Conservation (phyloP, 495 filamentous ascomycete genomes). For the Polyplosphaeria fusca region DNA sequence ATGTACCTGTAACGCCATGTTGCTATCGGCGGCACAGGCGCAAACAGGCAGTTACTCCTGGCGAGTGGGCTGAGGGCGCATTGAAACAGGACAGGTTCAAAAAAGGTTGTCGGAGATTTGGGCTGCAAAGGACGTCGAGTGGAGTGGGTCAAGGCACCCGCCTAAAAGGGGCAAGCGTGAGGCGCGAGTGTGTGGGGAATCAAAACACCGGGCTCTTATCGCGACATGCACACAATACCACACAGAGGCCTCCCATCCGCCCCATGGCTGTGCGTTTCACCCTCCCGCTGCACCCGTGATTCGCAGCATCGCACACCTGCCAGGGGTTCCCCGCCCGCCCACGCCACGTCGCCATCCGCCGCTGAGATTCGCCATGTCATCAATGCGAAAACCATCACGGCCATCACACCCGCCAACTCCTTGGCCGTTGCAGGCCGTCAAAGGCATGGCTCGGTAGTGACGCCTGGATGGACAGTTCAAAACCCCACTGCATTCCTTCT, state of each 20-base stretch:
- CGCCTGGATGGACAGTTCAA: conserved; percentile 5
- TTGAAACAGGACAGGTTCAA: conserved; percentile 13
- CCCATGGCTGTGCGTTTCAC: conserved; percentile 1
- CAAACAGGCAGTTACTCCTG: too few species aligned
- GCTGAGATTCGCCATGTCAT: conserved; percentile 10
- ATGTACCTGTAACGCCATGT: conserved; percentile 12
- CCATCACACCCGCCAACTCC: too few species aligned
- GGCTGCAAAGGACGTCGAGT: background rate
- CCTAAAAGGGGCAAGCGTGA: background rate
- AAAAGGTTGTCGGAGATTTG: conserved; percentile 22
- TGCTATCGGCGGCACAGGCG: background rate
- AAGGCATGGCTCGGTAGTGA: background rate
- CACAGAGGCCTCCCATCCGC: background rate
- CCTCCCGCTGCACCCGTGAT: conserved; percentile 10
- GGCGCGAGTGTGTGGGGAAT: background rate
- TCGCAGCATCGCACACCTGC: background rate
- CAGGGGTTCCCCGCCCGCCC: too few species aligned
- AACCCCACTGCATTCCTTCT: background rate
- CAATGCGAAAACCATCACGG: background rate
- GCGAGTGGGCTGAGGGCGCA: too few species aligned
- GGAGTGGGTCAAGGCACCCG: background rate
- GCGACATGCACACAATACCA: conserved; percentile 6
- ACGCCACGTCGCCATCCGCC: background rate
- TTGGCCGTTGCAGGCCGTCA: too few species aligned
- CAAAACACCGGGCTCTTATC: background rate